Conservation (phyloP, 208 protist species). For the Trichomonas gallinae region DNA sequence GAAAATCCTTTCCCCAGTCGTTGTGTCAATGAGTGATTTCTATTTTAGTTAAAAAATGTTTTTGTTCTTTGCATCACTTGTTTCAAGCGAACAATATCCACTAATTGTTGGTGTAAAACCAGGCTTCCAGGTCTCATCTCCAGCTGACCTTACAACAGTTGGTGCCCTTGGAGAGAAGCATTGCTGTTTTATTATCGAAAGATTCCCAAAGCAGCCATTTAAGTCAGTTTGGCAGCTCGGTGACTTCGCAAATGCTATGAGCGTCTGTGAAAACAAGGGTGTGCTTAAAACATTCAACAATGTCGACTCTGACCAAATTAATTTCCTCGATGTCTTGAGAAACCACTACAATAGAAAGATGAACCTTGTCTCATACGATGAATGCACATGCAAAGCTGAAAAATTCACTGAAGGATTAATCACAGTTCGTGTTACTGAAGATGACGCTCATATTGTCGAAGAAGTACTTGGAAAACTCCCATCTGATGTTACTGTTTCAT, state of each 20-base stretch:
- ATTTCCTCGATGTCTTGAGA: neutral
- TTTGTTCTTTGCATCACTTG: neutral
- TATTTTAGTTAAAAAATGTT: neutral
- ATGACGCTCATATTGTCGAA: neutral
- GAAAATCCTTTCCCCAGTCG: no score
- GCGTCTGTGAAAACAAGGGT: neutral
- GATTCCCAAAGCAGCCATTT: neutral
- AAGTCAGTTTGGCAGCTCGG: neutral
- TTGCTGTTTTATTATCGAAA: neutral
- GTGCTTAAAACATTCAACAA: neutral
- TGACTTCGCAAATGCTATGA: neutral
- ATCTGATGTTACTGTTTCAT: neutral
- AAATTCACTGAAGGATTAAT: neutral
- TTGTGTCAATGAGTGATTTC: no score
- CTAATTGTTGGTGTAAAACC: neutral
- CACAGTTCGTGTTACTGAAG: neutral
- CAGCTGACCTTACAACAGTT: neutral
- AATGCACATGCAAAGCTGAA: neutral
- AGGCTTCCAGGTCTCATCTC: neutral
- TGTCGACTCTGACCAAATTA: neutral
- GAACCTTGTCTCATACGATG: neutral
- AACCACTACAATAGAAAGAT: neutral
- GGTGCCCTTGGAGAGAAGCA: neutral
- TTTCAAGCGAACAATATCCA: neutral
- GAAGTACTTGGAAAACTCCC: neutral